Percentiles rank a stretch among this genome's conserved stretches.
These are phyloP conservation scores for Metschnikowia reukaufii DNA, from an alignment of 805 yeast species.

Conservation along the genomic window DNA sequence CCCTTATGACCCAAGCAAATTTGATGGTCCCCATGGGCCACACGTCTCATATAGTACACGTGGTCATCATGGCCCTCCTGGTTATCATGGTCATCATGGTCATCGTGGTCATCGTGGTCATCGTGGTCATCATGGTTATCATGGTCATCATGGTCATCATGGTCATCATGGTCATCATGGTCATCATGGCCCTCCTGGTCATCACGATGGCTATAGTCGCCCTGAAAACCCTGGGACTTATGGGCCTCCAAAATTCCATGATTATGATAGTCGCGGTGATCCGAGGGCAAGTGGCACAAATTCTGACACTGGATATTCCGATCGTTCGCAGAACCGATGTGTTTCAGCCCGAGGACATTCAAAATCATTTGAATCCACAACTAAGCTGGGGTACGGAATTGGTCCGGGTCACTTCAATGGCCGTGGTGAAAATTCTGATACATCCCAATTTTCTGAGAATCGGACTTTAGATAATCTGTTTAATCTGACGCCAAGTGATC, in stretches of 20 bases:
- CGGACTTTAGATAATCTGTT: not conserved
- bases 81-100: constrained; percentile 2
- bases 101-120: constrained; percentile 4
- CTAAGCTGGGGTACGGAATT: too few relatives aligned
- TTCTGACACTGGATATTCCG: not conserved
- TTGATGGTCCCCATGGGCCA: constrained; percentile 1
- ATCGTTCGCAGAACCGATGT: not conserved
- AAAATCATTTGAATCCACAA: too few relatives aligned
- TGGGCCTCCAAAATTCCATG: not conserved
- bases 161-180: constrained; percentile 5
- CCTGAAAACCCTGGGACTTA: constrained; percentile 5
- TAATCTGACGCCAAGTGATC: not conserved
- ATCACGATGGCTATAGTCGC: not conserved
- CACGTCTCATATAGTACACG: constrained; percentile 2
- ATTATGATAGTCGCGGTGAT: not conserved
- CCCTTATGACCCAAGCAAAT: not conserved
- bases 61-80: constrained; percentile 5
- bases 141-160: constrained; percentile 2
- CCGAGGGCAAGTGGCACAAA: not conserved
- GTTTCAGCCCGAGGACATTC: too few relatives aligned
- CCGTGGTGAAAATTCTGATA: too few relatives aligned
- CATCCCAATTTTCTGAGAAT: too few relatives aligned
- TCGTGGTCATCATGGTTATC: constrained; percentile 5
- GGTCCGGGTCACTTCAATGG: too few relatives aligned
- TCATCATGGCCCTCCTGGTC: constrained; percentile 6